Conservation (phyloP, 306 rosid genomes). For the Bauhinia variegata region DNA sequence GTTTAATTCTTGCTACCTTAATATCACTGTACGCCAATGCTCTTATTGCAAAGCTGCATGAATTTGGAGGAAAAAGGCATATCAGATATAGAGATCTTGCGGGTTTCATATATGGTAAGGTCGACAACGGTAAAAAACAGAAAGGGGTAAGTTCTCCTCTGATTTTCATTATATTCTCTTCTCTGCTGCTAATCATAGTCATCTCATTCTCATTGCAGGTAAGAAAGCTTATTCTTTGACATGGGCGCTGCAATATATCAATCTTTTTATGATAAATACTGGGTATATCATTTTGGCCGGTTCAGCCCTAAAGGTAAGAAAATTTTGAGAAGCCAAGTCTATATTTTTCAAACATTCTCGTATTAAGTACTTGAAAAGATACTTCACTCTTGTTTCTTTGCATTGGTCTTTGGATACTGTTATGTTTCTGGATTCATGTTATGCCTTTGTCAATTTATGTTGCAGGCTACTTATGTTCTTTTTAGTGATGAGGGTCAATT, state of each 20-base stretch:
- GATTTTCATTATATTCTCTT: background rate
- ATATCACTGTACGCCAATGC: conserved; percentile 81
- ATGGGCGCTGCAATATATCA: conserved; percentile 85
- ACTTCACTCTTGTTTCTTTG: conserved; percentile 1
- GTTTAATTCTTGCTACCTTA: conserved; percentile 69
- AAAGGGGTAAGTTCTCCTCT: background rate
- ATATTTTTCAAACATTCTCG: background rate
- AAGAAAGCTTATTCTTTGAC: conserved; percentile 76
- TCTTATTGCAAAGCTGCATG: conserved; percentile 90
- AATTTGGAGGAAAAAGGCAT: conserved; percentile 85
- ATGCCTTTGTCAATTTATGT: background rate
- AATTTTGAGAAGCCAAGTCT: background rate
- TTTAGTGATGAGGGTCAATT: conserved; percentile 60
- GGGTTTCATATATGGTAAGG: conserved; percentile 74
- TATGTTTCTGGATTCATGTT: background rate
- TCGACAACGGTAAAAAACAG: background rate
- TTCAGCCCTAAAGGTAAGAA: conserved; percentile 78
- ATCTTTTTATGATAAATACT: conserved; percentile 93
- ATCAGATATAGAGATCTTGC: conserved; percentile 97
- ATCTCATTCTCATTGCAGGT: conserved; percentile 53
- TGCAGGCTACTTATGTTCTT: conserved; percentile 80
- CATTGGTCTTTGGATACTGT: background rate
- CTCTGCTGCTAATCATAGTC: background rate
- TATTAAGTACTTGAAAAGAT: background rate
- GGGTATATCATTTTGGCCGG: conserved; percentile 93